phyloP scores from a whole-genome alignment of 805 yeast species.

The Candida sonorensis region DNA sequence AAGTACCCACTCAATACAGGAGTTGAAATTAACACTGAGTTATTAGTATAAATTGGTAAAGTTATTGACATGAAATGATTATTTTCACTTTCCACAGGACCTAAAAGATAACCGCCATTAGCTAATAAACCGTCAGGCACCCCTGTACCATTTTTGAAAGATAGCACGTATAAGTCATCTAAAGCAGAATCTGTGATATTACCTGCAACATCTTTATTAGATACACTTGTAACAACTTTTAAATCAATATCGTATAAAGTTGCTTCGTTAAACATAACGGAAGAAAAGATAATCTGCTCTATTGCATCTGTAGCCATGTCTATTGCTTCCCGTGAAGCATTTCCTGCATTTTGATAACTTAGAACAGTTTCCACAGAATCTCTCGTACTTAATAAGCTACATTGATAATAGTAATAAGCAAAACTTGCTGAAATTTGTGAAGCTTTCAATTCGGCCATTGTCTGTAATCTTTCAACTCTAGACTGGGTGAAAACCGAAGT shows the following conservation, averaged over 20 bases:
- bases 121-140: slow-evolving; percentile 44
- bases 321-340: slow-evolving; percentile 47
- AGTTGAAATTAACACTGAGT: slow-evolving; percentile 56
- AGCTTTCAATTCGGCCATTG: slow-evolving; percentile 75
- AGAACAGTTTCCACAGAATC: slow-evolving; percentile 57
- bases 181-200: slow-evolving; percentile 34
- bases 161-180: slow-evolving; percentile 30
- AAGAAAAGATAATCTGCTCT: slow-evolving; percentile 57
- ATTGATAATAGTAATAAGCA: slow-evolving; percentile 58
- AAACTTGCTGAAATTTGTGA: slow-evolving; percentile 70
- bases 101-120: no score
- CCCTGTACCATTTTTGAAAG: slow-evolving; percentile 6
- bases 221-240: slow-evolving; percentile 36
- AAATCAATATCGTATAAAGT: slow-evolving; percentile 59
- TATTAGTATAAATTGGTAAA: slow-evolving; percentile 64
- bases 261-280: slow-evolving; percentile 57
- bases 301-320: slow-evolving; percentile 37
- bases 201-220: slow-evolving; percentile 25
- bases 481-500: slow-evolving; percentile 52
- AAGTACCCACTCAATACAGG: slow-evolving; percentile 66
- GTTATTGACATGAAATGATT: slow-evolving; percentile 66
- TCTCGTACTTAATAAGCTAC: slow-evolving; percentile 54
- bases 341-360: slow-evolving; percentile 64
- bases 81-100: no score
- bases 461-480: slow-evolving; percentile 64